phyloP scores from a whole-genome alignment of 1,284 basidiomycete genomes.

The Microbotryum scabiosae region DNA sequence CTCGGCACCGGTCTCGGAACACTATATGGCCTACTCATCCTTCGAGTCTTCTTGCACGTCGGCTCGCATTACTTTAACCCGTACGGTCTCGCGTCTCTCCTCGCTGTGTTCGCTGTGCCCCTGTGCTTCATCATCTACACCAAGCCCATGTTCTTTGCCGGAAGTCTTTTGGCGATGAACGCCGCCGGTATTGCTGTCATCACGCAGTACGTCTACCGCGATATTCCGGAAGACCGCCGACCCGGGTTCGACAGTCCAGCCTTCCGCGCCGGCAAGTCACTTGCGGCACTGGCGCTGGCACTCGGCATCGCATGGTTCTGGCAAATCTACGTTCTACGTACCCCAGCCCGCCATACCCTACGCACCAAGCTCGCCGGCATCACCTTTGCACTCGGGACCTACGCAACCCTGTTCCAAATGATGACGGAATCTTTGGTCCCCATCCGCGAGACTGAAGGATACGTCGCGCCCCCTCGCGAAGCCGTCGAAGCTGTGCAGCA shows the following conservation, averaged over 20 bases:
- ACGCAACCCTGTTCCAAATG: slow-evolving; percentile 33
- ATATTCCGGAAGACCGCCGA: slow-evolving; percentile 1
- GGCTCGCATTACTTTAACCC: slow-evolving; percentile 36
- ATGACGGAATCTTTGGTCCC: slow-evolving; percentile 6
- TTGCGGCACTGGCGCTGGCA: slow-evolving; percentile 37
- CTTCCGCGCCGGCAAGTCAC: slow-evolving; percentile 33
- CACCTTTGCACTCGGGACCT: slow-evolving; percentile 32
- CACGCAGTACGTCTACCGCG: slow-evolving; percentile 4
- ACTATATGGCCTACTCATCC: slow-evolving; percentile 27
- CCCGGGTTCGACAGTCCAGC: slow-evolving; percentile 18
- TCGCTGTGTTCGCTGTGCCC: not conserved
- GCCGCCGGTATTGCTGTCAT: slow-evolving; percentile 35
- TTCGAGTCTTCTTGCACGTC: slow-evolving; percentile 35
- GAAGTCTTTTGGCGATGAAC: slow-evolving; percentile 37
- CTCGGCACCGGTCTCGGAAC: slow-evolving; percentile 28
- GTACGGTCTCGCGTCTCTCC: slow-evolving; percentile 21
- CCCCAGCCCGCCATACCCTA: slow-evolving; percentile 39
- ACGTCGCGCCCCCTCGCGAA: slow-evolving; percentile 26
- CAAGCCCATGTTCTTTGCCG: slow-evolving; percentile 33
- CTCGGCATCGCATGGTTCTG: slow-evolving; percentile 34
- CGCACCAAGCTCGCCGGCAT: slow-evolving; percentile 36
- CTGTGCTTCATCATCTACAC: slow-evolving; percentile 34
- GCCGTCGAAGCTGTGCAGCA: slow-evolving; percentile 35
- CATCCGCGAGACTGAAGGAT: slow-evolving; percentile 15
- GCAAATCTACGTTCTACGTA: slow-evolving; percentile 38